Percentiles rank a stretch among this genome's conserved stretches.
These are phyloP conservation scores for Peronospora destructor DNA, from an alignment of 352 stramenopile species.

Conservation along the genomic window DNA sequence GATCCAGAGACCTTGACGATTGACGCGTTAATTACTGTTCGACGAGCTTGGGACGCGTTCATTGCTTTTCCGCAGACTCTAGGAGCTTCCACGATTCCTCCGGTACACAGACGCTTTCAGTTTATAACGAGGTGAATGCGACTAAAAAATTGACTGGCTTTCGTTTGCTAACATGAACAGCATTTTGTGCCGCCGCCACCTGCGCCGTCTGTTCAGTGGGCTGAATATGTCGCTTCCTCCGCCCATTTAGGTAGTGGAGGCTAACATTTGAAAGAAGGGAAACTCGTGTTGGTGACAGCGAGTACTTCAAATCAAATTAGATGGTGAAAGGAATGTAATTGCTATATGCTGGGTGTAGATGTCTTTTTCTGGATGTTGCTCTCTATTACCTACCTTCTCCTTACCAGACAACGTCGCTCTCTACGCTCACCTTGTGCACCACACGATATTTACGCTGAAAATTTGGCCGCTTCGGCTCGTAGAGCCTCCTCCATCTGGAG, in stretches of 20 bases:
- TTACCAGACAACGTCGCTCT: neutral
- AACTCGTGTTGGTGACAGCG: slow-evolving; percentile 1
- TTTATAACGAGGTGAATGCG: neutral
- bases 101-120: slow-evolving; percentile 17
- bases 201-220: slow-evolving; percentile 27
- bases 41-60: slow-evolving; percentile 35
- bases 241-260: neutral
- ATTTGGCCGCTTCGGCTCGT: slow-evolving; percentile 55
- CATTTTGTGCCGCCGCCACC: slow-evolving; percentile 40
- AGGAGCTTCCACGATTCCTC: slow-evolving; percentile 32
- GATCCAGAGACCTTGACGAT: slow-evolving; percentile 26
- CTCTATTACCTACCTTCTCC: slow-evolving; percentile 9
- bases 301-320: slow-evolving; percentile 6
- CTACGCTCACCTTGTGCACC: slow-evolving; percentile 6
- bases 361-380: slow-evolving; percentile 1
- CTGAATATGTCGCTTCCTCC: slow-evolving; percentile 5
- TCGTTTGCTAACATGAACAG: slow-evolving; percentile 15
- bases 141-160: slow-evolving; percentile 1
- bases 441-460: slow-evolving; percentile 33
- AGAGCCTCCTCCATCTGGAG: slow-evolving; percentile 56
- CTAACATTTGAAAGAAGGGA: neutral
- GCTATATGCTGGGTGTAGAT: slow-evolving; percentile 5
- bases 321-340: slow-evolving; percentile 1
- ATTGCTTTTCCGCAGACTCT: slow-evolving; percentile 23
- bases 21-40: slow-evolving; percentile 26